Base-by-base conservation (phyloP, 1,284 basidiomycete species). In the Irpex sp. region DNA sequence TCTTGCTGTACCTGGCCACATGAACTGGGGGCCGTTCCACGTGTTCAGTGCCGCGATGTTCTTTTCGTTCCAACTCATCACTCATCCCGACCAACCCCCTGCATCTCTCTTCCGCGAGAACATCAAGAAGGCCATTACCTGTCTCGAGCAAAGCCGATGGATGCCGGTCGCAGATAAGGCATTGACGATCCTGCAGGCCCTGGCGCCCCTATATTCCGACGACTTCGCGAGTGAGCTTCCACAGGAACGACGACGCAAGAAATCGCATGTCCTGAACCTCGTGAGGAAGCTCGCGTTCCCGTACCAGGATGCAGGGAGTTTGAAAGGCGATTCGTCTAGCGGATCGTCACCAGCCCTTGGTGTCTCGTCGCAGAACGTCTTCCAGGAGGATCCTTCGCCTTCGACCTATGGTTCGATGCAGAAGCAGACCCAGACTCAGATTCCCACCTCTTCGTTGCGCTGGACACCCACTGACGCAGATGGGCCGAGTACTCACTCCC, bases 21-120 rank as follows among this genome's bases (percentile, higher is more conserved):
- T 92, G 83, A 88, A 85, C 69, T 92, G 90, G 90, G 87, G 86
- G 2, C 88, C 89, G 0, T 88, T 89, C 76, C 90, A 93, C 72
- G 85, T 87, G 67, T 93, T 93, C 78, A 88, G 88, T 56, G 90
- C 90, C 11, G 89, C 89, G 59, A 92, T 93, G 88, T 92, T 92
- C 76, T 92, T 92, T 81, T 89, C 88, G 17, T 92, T 92, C 77
- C 89, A 92, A 70, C 81, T 92, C 47, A 88, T 92, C 68, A 83
- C 86, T 57, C 86, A 89, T 68, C 88, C 90, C 55, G 87, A 90
- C 62, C 89, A 92, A 68, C 86, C 87, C 56, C 89, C 87, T 21
- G 89, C 87, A 51, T 82, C 81, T 21, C 77, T 90, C 46, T 90
- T 91, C 77, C 86, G 89, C 37, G 81, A 82, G 57, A 89, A 88